Evolutionary conservation across 129 eudicot genomes (phyloP), one percentile per base, ranked within the genome.

Genomic region (Pulicaria dysenterica): DNA sequence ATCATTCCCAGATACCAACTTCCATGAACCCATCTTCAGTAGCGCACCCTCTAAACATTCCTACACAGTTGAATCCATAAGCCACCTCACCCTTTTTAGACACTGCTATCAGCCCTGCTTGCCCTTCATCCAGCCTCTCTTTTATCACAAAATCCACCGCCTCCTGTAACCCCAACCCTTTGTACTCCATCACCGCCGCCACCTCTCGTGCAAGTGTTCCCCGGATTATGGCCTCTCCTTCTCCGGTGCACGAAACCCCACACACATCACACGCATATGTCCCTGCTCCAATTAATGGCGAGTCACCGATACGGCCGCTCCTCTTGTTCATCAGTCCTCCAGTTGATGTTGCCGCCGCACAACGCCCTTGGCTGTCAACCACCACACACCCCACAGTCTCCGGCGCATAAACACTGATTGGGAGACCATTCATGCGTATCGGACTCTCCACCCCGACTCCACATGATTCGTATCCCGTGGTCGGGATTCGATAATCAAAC

Each of bases 111-210:
- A 93, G 43, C 79, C 98, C 98, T 0, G 96, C 98, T 81, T 75
- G 60, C 46, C 98, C 98, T 7, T 84, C 79, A 72, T 93, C 98
- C 8, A 93, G 79, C 81, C 92, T 79, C 75, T 87, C 85, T 72
- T 84, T 84, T 4, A 93, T 73, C 80, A 90, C 98, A 74, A 66
- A 89, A 44, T 93, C 98, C 80, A 89, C 96, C 43, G 98, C 98
- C 73, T 84, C 90, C 48, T 90, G 95, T 7, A 93, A 87, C 13
- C 85, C 83, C 49, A 93, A 24, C 54, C 83, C 96, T 75, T 93
- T 93, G 62, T 93, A 93, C 81, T 93, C 98, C 96, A 93, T 93
- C 80, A 93, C 86, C 5, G 96, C 98, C 38, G 92, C 95, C 87
- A 93, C 98, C 11, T 89, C 98, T 12, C 98, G 87, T 0, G 98